Evolutionary conservation across 2,329 filamentous ascomycete genomes (phyloP).

Genomic region (Pochonia chlamydosporia): DNA sequence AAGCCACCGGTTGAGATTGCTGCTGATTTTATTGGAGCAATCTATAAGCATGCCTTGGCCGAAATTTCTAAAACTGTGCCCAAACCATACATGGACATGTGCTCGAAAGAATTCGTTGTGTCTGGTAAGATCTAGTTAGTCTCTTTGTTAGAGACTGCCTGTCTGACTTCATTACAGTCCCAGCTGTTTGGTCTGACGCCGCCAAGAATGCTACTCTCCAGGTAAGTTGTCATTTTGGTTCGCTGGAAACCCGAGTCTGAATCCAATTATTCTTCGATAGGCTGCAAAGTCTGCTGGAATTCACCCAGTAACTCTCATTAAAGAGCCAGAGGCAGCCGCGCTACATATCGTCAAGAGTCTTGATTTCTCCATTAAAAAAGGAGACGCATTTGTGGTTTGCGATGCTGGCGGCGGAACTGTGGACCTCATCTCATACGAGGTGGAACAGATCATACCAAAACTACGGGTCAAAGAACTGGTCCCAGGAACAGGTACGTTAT

Average conservation of each 20-base stretch:
- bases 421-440: conserved; percentile 47
- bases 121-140: conserved; percentile 40
- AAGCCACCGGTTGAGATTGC: conserved; percentile 11
- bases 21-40: conserved; percentile 9
- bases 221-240: conserved; percentile 6
- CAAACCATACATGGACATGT: conserved; percentile 10
- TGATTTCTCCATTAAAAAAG: conserved; percentile 32
- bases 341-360: conserved; percentile 40
- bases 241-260: background rate
- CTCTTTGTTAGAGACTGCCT: conserved; percentile 32
- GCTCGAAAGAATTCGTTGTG: conserved; percentile 31
- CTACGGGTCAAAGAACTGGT: conserved; percentile 18
- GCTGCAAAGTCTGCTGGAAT: conserved; percentile 32
- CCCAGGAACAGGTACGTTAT: conserved; percentile 15
- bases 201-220: conserved; percentile 42
- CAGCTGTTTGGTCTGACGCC: conserved; percentile 51
- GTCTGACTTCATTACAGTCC: conserved; percentile 51
- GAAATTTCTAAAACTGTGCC: conserved; percentile 25
- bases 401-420: conserved; percentile 50
- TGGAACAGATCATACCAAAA: conserved; percentile 19
- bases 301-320: conserved; percentile 39
- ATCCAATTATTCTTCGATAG: conserved; percentile 13
- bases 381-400: conserved; percentile 45
- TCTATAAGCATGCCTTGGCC: conserved; percentile 26
- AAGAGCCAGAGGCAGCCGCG: conserved; percentile 47